A percentile compares a stretch with the other conserved stretches of the same genome.
Conservation (phyloP, 257 asterid species). For the Parsonsia alboflavescens region DNA sequence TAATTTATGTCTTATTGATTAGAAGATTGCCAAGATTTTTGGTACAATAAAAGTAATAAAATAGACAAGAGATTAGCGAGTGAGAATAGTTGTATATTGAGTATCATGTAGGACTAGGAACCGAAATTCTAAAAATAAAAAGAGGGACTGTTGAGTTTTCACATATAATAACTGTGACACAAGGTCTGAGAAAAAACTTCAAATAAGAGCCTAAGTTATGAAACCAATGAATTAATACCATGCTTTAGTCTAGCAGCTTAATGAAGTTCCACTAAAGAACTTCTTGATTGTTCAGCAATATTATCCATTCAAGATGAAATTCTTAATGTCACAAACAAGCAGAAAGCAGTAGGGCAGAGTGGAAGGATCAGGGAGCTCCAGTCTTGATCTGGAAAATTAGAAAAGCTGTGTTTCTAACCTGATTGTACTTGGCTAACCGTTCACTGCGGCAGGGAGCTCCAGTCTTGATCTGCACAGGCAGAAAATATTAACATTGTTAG, state of each 20-base stretch:
- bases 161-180: neutral
- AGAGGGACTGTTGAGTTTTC: neutral
- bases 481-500: constrained; percentile 5
- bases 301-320: neutral
- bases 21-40: too few relatives aligned
- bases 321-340: neutral
- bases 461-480: constrained; percentile 65
- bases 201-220: neutral
- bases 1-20: too few relatives aligned
- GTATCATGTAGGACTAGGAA: neutral
- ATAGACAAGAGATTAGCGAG: too few relatives aligned
- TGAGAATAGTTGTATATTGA: neutral
- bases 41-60: too few relatives aligned
- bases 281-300: neutral
- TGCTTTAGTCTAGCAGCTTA: neutral
- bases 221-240: neutral
- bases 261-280: neutral
- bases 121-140: neutral
- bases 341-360: neutral
- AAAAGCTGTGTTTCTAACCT: constrained; percentile 36
- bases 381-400: too few relatives aligned
- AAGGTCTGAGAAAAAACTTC: neutral
- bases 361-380: too few relatives aligned
- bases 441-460: constrained; percentile 99
- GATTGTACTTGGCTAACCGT: constrained; percentile 94